Percentiles rank a stretch among this genome's conserved stretches.
phyloP scores from a whole-genome alignment of 108 stramenopile species.

The Fistulifera pelliculosa region DNA sequence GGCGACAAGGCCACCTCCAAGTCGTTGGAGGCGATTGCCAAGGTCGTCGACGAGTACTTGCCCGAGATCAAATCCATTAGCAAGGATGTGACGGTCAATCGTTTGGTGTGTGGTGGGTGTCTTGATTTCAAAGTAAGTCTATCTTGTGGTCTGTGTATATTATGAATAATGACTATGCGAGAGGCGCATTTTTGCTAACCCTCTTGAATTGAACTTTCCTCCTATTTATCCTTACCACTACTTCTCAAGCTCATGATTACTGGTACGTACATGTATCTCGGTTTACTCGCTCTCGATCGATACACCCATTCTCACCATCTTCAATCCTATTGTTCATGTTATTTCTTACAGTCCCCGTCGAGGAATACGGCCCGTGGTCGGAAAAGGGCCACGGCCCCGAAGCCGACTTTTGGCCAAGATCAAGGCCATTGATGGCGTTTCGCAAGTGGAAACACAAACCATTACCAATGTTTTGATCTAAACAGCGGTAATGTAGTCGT shows the following conservation, averaged over 20 bases:
- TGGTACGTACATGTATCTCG: too few species aligned
- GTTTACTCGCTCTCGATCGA: too few species aligned
- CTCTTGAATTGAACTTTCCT: too few species aligned
- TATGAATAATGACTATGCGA: too few species aligned
- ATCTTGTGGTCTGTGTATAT: constrained; percentile 43
- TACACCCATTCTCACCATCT: too few species aligned
- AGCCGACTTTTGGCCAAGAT: constrained; percentile 61
- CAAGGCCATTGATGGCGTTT: constrained; percentile 78
- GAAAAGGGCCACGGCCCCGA: constrained; percentile 43
- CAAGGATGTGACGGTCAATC: constrained; percentile 58
- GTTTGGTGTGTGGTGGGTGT: constrained; percentile 76
- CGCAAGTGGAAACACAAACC: constrained; percentile 85
- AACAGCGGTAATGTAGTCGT: not conserved
- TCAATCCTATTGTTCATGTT: too few species aligned
- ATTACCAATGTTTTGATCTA: constrained; percentile 50
- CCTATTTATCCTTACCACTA: too few species aligned
- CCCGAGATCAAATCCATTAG: constrained; percentile 66
- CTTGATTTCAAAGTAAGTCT: constrained; percentile 64
- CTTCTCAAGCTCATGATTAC: too few species aligned
- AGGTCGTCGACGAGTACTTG: constrained; percentile 70
- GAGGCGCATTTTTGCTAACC: too few species aligned
- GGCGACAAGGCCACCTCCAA: constrained; percentile 73
- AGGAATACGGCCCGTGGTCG: constrained; percentile 54
- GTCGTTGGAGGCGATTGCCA: constrained; percentile 61
- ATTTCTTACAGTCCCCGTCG: not conserved